Percentiles rank a stretch among this genome's conserved stretches.
Evolutionary conservation across 805 yeast species (phyloP).

Genomic region (Nakazawaea ambrosiae): DNA sequence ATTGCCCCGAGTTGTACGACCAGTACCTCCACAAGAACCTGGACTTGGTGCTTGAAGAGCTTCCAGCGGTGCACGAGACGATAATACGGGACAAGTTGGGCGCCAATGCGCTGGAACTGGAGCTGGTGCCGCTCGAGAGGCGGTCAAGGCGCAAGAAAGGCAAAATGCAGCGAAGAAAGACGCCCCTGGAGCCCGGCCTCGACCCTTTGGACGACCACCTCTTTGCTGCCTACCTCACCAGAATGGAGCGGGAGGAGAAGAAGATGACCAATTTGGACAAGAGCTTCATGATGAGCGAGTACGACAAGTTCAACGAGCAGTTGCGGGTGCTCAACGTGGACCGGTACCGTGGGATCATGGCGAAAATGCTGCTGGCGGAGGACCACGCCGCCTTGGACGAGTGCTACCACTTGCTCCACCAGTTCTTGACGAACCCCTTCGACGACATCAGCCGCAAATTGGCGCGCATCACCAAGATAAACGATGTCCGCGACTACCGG

Average conservation of each 20-base stretch:
- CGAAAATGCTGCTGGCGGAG: conserved; percentile 16
- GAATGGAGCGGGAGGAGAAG: conserved; percentile 59
- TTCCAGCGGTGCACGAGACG: not conserved
- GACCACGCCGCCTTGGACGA: not conserved
- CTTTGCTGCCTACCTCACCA: conserved; percentile 43
- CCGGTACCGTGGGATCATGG: conserved; percentile 15
- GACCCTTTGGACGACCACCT: conserved; percentile 43
- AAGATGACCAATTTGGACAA: conserved; percentile 50
- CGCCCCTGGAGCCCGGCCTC: not conserved
- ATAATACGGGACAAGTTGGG: not conserved
- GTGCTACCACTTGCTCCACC: not conserved
- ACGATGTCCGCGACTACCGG: conserved; percentile 35
- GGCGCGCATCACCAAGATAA: conserved; percentile 41
- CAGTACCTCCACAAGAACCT: conserved; percentile 1
- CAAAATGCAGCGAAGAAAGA: not conserved
- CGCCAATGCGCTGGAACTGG: not conserved
- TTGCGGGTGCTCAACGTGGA: conserved; percentile 26
- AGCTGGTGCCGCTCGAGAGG: not conserved
- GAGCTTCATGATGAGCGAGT: conserved; percentile 45
- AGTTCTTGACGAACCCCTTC: conserved; percentile 8
- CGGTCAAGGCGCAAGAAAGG: not conserved
- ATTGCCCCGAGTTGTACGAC: conserved; percentile 10
- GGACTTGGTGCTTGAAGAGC: not conserved
- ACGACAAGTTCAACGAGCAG: conserved; percentile 44
- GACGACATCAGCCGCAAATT: conserved; percentile 40